These are phyloP conservation scores for Emergomyces pasteurianus DNA, from an alignment of 2,329 filamentous ascomycete species.

Conservation along the genomic window DNA sequence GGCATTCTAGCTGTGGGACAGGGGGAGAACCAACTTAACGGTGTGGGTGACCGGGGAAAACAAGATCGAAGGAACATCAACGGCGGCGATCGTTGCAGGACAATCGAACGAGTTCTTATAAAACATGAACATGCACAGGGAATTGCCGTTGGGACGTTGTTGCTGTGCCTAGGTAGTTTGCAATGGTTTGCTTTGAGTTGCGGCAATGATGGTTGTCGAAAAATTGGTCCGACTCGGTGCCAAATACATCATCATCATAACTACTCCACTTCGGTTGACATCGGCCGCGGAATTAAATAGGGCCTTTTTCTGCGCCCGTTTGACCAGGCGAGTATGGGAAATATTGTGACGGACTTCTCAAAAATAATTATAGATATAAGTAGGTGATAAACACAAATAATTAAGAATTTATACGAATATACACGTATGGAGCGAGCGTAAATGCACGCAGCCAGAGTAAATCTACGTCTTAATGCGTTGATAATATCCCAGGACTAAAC, in stretches of 20 bases:
- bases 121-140: background rate
- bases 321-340: background rate
- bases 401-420: background rate
- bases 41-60: constrained; percentile 26
- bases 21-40: constrained; percentile 38
- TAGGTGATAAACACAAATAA: background rate
- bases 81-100: constrained; percentile 9
- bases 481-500: background rate
- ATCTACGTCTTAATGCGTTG: background rate
- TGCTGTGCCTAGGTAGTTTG: background rate
- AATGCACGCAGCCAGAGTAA: background rate
- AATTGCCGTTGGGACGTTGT: background rate
- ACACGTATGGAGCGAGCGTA: background rate
- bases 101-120: background rate
- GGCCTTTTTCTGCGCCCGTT: background rate
- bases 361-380: background rate
- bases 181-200: background rate
- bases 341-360: background rate
- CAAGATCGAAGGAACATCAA: constrained; percentile 34
- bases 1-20: constrained; percentile 51
- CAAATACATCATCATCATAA: background rate
- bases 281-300: background rate
- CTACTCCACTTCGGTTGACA: background rate
- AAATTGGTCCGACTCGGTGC: background rate
- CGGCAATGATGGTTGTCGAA: background rate